phyloP scores from a whole-genome alignment of 2,329 filamentous ascomycete species.

The Colletotrichum falcatum region DNA sequence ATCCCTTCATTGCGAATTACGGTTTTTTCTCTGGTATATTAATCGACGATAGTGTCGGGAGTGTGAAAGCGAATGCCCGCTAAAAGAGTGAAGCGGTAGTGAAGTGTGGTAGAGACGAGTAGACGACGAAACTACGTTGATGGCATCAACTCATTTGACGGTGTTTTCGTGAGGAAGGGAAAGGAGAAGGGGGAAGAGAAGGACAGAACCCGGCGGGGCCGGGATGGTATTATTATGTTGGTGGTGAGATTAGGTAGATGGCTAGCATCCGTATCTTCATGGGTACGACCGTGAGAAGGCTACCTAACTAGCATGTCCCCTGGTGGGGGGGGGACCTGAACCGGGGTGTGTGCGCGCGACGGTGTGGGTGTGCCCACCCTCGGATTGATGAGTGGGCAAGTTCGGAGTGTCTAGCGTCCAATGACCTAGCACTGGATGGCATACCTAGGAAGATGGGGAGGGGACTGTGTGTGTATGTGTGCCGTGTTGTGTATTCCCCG shows the following conservation, averaged over 20 bases:
- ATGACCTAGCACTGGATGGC: conserved; percentile 17
- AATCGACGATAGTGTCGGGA: conserved; percentile 44
- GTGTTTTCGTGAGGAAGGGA: conserved; percentile 56
- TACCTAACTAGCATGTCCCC: conserved; percentile 23
- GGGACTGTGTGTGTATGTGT: conserved; percentile 11
- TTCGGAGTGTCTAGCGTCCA: conserved; percentile 21
- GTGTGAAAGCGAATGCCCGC: conserved; percentile 77
- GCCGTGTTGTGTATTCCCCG: conserved; percentile 3
- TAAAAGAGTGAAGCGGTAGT: conserved; percentile 88
- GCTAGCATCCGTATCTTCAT: conserved; percentile 39
- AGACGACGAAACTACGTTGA: conserved; percentile 66
- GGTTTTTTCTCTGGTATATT: conserved; percentile 46
- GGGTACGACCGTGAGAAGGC: conserved; percentile 34
- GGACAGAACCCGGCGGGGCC: conserved; percentile 51
- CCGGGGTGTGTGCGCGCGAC: conserved; percentile 37
- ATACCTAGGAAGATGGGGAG: conserved; percentile 2
- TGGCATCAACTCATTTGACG: conserved; percentile 63
- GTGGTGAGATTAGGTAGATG: conserved; percentile 36
- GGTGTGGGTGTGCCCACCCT: conserved; percentile 36
- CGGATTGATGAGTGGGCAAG: conserved; percentile 25
- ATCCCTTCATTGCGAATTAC: conserved; percentile 77
- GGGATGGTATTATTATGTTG: conserved; percentile 57
- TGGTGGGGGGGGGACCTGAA: conserved; percentile 13
- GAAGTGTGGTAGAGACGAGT: conserved; percentile 58
- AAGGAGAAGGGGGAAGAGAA: conserved; percentile 50